These are phyloP conservation scores for Phanerochaete sordida DNA, from an alignment of 768 basidiomycete species.

Conservation along the genomic window DNA sequence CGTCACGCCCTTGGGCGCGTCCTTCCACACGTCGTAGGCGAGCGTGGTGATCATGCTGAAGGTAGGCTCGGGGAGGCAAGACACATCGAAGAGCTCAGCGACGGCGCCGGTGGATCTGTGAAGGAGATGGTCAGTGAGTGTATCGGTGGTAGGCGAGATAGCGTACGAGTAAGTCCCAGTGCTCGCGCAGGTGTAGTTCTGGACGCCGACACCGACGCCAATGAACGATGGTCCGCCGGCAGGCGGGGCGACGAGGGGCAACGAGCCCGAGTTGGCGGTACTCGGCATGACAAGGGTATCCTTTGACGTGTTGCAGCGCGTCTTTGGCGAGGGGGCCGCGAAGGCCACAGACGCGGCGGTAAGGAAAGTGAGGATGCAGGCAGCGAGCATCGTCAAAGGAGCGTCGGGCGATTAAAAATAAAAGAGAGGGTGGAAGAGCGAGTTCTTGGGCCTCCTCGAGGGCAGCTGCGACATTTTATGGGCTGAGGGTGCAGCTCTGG, in stretches of 20 bases:
- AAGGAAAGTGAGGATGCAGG: slow-evolving; percentile 8
- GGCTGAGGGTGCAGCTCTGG: background rate
- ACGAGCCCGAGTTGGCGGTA: slow-evolving; percentile 12
- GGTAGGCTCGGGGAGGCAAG: slow-evolving; percentile 37
- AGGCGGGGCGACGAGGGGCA: slow-evolving; percentile 31
- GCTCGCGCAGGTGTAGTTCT: slow-evolving; percentile 47
- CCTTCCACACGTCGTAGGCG: slow-evolving; percentile 30
- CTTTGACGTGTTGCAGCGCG: slow-evolving; percentile 18
- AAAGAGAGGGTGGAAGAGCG: background rate
- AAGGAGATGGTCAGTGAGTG: background rate
- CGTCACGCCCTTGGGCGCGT: slow-evolving; percentile 16
- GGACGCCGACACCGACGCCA: slow-evolving; percentile 39
- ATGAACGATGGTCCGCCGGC: slow-evolving; percentile 32
- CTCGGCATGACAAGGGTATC: slow-evolving; percentile 19
- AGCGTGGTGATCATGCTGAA: slow-evolving; percentile 30
- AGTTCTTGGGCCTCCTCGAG: background rate
- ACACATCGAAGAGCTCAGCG: slow-evolving; percentile 54
- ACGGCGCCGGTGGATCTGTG: slow-evolving; percentile 28
- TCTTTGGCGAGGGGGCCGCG: slow-evolving; percentile 8
- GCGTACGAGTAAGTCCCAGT: slow-evolving; percentile 37
- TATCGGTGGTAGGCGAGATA: background rate
- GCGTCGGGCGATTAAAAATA: background rate
- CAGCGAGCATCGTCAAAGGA: background rate
- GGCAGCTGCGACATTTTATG: background rate
- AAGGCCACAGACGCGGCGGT: slow-evolving; percentile 7